Evolutionary conservation across 1,284 basidiomycete genomes (phyloP).

Genomic region (Puccinia horiana): DNA sequence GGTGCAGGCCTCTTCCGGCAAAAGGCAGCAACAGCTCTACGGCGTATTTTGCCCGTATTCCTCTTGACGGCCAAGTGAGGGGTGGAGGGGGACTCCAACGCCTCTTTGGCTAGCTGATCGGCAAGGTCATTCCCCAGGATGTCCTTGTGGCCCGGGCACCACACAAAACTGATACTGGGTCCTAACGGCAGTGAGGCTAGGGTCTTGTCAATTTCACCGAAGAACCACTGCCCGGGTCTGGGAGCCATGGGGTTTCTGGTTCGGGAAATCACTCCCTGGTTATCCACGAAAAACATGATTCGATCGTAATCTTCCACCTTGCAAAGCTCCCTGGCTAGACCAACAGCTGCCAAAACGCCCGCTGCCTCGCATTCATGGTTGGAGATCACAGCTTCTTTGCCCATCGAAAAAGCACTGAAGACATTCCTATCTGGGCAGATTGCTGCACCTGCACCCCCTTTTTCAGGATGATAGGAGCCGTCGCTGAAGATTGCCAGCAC

Average conservation of each 20-base stretch:
- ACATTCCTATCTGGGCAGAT: not conserved
- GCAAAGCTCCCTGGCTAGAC: too few relatives aligned
- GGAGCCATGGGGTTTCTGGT: not conserved
- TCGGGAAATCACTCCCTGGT: not conserved
- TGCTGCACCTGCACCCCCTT: too few relatives aligned
- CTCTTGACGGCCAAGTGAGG: not conserved
- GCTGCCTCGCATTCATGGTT: too few relatives aligned
- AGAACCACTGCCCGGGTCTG: not conserved
- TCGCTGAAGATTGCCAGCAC: too few relatives aligned
- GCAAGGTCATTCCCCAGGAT: not conserved
- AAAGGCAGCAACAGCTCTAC: not conserved
- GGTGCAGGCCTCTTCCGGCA: not conserved
- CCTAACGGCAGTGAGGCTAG: not conserved
- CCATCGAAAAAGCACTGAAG: not conserved
- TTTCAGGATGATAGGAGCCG: too few relatives aligned
- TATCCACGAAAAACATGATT: too few relatives aligned
- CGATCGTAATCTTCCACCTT: too few relatives aligned
- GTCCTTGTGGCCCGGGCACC: constrained; percentile 1
- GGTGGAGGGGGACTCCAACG: not conserved
- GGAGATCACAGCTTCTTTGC: not conserved
- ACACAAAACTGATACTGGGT: not conserved
- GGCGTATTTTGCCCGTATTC: not conserved
- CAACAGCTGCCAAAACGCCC: too few relatives aligned
- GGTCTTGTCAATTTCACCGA: not conserved
- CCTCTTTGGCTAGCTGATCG: not conserved